Evolutionary conservation across 208 protist genomes (phyloP).

Genomic region (Crithidia bombi): DNA sequence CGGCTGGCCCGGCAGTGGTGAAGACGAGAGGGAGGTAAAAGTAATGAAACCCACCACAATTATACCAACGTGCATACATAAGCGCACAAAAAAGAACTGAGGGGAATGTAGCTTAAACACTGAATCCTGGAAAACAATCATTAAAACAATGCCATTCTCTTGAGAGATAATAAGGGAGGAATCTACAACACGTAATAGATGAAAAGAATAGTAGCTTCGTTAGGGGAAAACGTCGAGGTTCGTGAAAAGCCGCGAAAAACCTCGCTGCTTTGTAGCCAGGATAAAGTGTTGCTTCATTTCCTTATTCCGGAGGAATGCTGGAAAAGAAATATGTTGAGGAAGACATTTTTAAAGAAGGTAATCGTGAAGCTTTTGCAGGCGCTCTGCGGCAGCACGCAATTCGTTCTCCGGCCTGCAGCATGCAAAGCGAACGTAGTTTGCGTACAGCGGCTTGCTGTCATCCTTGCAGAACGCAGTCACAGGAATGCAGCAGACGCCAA

Average conservation of each 20-base stretch:
- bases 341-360: slow-evolving; percentile 19
- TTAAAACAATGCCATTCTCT: too few relatives aligned
- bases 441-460: slow-evolving; percentile 51
- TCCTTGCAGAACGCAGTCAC: slow-evolving; percentile 76
- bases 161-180: too few relatives aligned
- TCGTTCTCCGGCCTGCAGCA: slow-evolving; percentile 89
- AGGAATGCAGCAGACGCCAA: slow-evolving; percentile 90
- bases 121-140: too few relatives aligned
- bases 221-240: too few relatives aligned
- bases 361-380: slow-evolving; percentile 58
- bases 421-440: slow-evolving; percentile 84
- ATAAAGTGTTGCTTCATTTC: too few relatives aligned
- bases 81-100: background rate
- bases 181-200: background rate
- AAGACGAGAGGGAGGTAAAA: background rate
- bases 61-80: background rate
- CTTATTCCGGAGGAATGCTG: too few relatives aligned
- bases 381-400: slow-evolving; percentile 43
- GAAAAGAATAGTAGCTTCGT: background rate
- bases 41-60: background rate
- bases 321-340: slow-evolving; percentile 2
- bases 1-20: too few relatives aligned
- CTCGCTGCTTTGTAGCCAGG: too few relatives aligned
- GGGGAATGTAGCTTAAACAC: background rate
- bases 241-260: too few relatives aligned